Conservation (phyloP, 2,329 filamentous ascomycete species). For the Cryphonectria parasitica region DNA sequence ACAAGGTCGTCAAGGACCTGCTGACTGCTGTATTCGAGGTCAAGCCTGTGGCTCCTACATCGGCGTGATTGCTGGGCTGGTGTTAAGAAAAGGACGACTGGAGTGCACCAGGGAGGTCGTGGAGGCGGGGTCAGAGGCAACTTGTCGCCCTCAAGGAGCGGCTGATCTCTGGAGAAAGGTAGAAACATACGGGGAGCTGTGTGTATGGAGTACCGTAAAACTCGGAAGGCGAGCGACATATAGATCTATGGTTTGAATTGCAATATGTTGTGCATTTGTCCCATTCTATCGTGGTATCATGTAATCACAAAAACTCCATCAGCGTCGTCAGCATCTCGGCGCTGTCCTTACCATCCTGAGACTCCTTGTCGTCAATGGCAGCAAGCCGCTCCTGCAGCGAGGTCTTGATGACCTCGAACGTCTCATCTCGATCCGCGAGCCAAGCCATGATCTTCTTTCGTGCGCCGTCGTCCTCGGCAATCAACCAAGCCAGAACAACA, state of each 20-base stretch:
- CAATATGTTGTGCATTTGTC: slow-evolving; percentile 21
- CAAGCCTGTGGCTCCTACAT: slow-evolving; percentile 64
- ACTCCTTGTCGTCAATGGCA: slow-evolving; percentile 50
- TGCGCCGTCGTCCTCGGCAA: slow-evolving; percentile 84
- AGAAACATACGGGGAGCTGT: neutral
- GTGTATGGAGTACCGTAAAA: slow-evolving; percentile 20
- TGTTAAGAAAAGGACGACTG: neutral
- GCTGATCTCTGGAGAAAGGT: neutral
- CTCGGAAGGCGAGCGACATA: slow-evolving; percentile 1
- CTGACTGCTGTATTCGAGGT: slow-evolving; percentile 85
- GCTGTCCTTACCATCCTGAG: slow-evolving; percentile 61
- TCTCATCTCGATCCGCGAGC: slow-evolving; percentile 70
- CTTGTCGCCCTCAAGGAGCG: neutral
- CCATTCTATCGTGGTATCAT: slow-evolving; percentile 27
- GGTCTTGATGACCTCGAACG: slow-evolving; percentile 62
- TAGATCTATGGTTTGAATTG: slow-evolving; percentile 9
- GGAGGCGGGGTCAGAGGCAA: neutral
- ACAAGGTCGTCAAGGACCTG: slow-evolving; percentile 80
- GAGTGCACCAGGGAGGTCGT: neutral
- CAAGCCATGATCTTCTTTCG: slow-evolving; percentile 64
- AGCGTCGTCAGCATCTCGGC: slow-evolving; percentile 60
- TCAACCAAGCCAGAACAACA: slow-evolving; percentile 84
- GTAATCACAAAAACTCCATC: slow-evolving; percentile 50
- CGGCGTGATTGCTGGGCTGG: slow-evolving; percentile 28
- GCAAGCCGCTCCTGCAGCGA: slow-evolving; percentile 68